Base-by-base conservation (phyloP, 2,329 filamentous ascomycete species). In the Aspergillus sp. region DNA sequence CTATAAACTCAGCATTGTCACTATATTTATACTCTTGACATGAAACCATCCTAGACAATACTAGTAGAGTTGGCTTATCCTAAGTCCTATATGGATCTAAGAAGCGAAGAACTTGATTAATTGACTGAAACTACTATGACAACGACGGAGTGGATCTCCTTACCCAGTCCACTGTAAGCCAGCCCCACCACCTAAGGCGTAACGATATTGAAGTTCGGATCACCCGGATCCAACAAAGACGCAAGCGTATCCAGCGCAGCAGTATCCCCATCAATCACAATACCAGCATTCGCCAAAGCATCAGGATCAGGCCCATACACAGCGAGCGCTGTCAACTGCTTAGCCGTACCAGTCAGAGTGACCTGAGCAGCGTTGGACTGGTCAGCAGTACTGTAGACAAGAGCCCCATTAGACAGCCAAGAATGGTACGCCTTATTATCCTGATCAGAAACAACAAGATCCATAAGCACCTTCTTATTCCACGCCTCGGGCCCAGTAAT, bases 151-250 rank as follows among this genome's bases (percentile, higher is more conserved):
- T 4, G 3, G 10, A 1, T 0, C 4, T 30, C 4, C 3, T 12
- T 12, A 10, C 1, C 4, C 28, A 30, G 28, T 10, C 28, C 28
- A 4, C 1, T 30, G 28, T 30, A 30, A 30, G 28, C 28, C 10
- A 30, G 8, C 12, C 8, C 4, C 4, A 12, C 28, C 9, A 30
- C 3, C 28, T 30, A 30, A 30, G 60, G 60, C 4, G 49, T 62
- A 10, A 62, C 60, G 3, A 60, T 60, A 15, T 47, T 57, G 52
- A 62, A 60, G n/a, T 48, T 43, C 10, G 60, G 60, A 36, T 62
- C 57, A 12, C 41, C 41, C 9, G 57, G 38, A 9, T 56, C 53
- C 6, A 62, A 12, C 13, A 62, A 21, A 1, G 49, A 57, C 8
- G 49, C 19, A 13, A 62, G 23, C 1, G 49, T 57, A 7, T 54